Conservation (phyloP, 768 basidiomycete genomes). For the Lactifluus piperatus region DNA sequence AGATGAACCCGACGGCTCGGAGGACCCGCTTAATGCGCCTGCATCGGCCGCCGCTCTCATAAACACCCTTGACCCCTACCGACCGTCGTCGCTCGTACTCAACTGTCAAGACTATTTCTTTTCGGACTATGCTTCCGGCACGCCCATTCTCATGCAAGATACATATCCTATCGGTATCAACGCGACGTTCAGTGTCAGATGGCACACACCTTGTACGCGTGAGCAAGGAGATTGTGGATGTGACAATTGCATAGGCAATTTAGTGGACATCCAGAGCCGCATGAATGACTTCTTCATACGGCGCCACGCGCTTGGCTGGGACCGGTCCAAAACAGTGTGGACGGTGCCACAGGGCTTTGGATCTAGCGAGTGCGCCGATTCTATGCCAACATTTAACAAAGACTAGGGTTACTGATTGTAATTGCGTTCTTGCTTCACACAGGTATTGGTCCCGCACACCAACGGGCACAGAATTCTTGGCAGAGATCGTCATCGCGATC, state of each 20-base stretch:
- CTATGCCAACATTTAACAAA: background rate
- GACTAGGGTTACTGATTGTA: background rate
- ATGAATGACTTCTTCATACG: conserved; percentile 59
- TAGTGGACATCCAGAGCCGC: conserved; percentile 58
- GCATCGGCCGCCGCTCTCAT: conserved; percentile 37
- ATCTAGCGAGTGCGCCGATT: conserved; percentile 29
- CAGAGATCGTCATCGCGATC: conserved; percentile 55
- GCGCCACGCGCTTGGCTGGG: conserved; percentile 56
- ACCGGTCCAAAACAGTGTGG: conserved; percentile 63
- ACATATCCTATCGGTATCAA: conserved; percentile 50
- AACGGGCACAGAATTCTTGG: conserved; percentile 61
- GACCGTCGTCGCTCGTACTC: conserved; percentile 46
- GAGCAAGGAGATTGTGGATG: conserved; percentile 71
- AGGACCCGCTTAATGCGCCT: conserved; percentile 55
- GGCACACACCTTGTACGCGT: conserved; percentile 52
- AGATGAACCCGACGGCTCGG: conserved; percentile 66
- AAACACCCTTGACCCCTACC: conserved; percentile 45
- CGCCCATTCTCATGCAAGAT: conserved; percentile 68
- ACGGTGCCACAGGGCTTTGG: conserved; percentile 77
- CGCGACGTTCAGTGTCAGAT: conserved; percentile 50
- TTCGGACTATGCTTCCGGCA: conserved; percentile 46
- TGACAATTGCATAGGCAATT: conserved; percentile 57
- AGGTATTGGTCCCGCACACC: conserved; percentile 42
- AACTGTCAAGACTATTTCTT: conserved; percentile 59
- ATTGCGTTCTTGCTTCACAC: too few relatives aligned